Conservation (phyloP, 192 early-diverging fungal genomes). For the Linnemannia schmuckeri region DNA sequence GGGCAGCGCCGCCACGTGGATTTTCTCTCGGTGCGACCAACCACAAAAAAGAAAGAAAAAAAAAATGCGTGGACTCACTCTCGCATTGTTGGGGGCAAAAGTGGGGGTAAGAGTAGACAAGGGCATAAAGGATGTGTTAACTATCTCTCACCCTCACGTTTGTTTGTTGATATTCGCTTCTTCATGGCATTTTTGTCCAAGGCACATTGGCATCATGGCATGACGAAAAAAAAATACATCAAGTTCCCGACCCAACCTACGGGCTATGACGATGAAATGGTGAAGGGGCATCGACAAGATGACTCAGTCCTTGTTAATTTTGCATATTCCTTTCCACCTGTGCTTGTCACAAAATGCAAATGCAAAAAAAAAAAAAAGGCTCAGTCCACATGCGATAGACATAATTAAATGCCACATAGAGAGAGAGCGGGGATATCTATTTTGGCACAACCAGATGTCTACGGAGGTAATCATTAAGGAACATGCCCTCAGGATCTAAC, state of each 20-base stretch:
- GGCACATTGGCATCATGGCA: background rate
- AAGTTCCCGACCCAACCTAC: background rate
- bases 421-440: background rate
- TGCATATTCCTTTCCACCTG: background rate
- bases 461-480: slow-evolving; percentile 79
- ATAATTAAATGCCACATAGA: background rate
- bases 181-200: background rate
- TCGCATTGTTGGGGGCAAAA: slow-evolving; percentile 4
- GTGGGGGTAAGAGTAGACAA: background rate
- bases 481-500: slow-evolving; percentile 77
- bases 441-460: slow-evolving; percentile 64
- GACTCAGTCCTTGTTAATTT: background rate
- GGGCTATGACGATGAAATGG: no score
- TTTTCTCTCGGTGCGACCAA: background rate
- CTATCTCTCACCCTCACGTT: background rate
- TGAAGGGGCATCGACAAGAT: background rate
- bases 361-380: background rate
- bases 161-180: background rate
- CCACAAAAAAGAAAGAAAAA: background rate
- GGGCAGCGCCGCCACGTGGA: background rate
- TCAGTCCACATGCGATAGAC: background rate
- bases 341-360: background rate
- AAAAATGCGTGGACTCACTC: background rate
- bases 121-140: background rate
- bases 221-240: background rate